phyloP scores from a whole-genome alignment of 495 filamentous ascomycete species.

The Aspergillus cavernicola region DNA sequence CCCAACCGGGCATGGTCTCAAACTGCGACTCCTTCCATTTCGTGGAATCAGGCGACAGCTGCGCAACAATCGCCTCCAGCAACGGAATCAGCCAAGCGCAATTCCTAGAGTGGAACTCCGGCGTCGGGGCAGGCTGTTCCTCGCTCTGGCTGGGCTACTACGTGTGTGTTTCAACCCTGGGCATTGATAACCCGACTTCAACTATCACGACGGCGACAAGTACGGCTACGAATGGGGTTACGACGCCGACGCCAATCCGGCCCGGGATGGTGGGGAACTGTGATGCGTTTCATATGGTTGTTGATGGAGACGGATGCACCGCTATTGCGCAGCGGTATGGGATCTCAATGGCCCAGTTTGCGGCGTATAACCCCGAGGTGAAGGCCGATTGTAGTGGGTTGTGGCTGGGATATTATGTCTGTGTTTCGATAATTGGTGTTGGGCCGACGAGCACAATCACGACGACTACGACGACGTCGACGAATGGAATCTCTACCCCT shows the following conservation, averaged over 20 bases:
- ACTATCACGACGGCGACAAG: neutral
- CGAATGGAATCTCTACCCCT: slow-evolving; percentile 16
- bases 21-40: slow-evolving; percentile 5
- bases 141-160: neutral
- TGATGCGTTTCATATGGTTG: slow-evolving; percentile 4
- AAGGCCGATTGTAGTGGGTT: neutral
- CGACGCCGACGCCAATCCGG: neutral
- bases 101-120: slow-evolving; percentile 6
- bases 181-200: neutral
- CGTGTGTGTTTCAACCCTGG: neutral
- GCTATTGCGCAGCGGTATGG: neutral
- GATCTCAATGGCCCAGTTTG: neutral
- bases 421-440: slow-evolving; percentile 1
- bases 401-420: slow-evolving; percentile 15
- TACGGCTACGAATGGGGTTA: neutral
- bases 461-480: neutral
- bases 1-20: neutral
- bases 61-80: neutral
- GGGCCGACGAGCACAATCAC: neutral
- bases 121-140: neutral
- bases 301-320: neutral
- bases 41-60: slow-evolving; percentile 2
- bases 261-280: slow-evolving; percentile 2
- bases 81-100: neutral
- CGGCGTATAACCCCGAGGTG: neutral